Evolutionary conservation across 129 eudicot species (phyloP), one percentile per base, ranked within the genome.

Genomic region (Lonicera japonica): DNA sequence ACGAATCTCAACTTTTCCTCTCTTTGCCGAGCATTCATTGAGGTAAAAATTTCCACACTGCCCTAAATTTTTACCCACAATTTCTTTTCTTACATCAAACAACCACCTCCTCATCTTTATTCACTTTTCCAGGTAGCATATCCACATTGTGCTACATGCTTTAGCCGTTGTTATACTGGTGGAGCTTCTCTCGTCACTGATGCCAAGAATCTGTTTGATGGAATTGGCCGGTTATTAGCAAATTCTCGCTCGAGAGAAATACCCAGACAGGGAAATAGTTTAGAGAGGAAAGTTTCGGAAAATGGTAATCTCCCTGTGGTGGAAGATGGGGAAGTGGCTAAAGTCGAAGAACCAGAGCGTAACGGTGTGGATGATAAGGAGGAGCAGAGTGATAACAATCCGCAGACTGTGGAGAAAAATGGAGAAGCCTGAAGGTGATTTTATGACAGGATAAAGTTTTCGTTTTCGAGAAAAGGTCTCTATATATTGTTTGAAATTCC

Each of bases 81-180:
- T 56, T 54, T 0, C 2, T 61, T 36, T 20, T 13, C 39, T 25
- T 15, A 11, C 58, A 45, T 36, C 2, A 15, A 21, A 40, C 23
- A 21, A 55, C 5, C n/a, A 0, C n/a, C n/a, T 13, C 68, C 3
- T 18, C 25, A 11, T 65, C 25, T 21, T 20, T 41, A 10, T 34
- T n/a, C 1, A 57, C 54, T 29, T 47, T 40, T 67, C 58, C 79
- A 92, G 99, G 99, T 92, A 51, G 95, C 87, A 40, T 82, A 82
- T 71, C 96, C 96, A 16, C 91, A 88, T 63, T 92, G 96, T 67
- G 87, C 89, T 16, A 80, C 85, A 17, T 82, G 96, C 69, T 92
- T 85, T 74, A 95, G 95, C 51, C 95, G 99, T 41, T 92, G 99
- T 75, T 92, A 92, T 76, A 83, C 90, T 5, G 96, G 96, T 20